phyloP scores from a whole-genome alignment of 2,329 filamentous ascomycete genomes.

The Penicillium concentricum region DNA sequence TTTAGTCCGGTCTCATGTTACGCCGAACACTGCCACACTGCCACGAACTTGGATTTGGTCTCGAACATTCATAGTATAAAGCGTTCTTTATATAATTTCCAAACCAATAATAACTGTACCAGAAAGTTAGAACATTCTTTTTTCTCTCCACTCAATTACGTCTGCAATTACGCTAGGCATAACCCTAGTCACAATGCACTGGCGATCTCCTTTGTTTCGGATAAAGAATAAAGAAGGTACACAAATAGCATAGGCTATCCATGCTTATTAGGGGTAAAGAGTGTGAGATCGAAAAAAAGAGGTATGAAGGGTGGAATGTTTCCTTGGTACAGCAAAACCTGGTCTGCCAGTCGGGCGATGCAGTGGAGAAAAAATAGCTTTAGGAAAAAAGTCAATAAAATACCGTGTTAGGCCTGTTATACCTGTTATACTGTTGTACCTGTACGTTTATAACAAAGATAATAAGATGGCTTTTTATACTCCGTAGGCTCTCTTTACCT shows the following conservation, averaged over 20 bases:
- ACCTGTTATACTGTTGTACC: neutral
- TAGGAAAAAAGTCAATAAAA: constrained; percentile 8
- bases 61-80: neutral
- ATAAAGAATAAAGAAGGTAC: no score
- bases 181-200: neutral
- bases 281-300: neutral
- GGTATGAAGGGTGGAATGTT: constrained; percentile 11
- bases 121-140: neutral
- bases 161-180: neutral
- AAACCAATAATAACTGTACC: no score
- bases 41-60: neutral
- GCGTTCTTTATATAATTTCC: neutral
- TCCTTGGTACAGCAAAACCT: neutral
- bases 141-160: constrained; percentile 5
- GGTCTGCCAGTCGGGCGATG: neutral
- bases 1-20: no score
- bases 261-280: no score
- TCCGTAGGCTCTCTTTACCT: neutral
- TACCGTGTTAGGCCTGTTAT: neutral
- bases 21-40: no score
- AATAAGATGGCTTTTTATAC: neutral
- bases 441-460: neutral
- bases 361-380: neutral
- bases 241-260: no score
- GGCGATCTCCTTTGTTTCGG: no score